phyloP scores from a whole-genome alignment of 1,284 basidiomycete genomes.

The Cronartium quercuum region DNA sequence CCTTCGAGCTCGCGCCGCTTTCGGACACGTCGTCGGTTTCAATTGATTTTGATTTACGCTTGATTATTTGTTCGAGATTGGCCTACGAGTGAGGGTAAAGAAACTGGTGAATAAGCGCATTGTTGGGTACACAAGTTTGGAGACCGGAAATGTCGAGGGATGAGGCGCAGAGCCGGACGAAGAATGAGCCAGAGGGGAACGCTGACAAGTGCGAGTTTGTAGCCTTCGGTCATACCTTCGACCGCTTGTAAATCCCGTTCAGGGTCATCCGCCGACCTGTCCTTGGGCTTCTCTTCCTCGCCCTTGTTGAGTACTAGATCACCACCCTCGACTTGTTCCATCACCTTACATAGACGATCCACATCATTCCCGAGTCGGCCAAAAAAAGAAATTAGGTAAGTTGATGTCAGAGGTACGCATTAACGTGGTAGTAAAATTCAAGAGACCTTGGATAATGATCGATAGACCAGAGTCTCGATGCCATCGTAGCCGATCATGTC shows the following conservation, averaged over 20 bases:
- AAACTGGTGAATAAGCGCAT: constrained; percentile 1
- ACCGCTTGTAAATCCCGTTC: constrained; percentile 71
- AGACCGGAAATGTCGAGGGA: no score
- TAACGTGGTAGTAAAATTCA: background rate
- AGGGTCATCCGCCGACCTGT: constrained; percentile 48
- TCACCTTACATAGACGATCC: constrained; percentile 56
- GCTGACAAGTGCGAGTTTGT: constrained; percentile 68
- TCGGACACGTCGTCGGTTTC: background rate
- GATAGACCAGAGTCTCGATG: constrained; percentile 89
- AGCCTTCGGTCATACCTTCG: constrained; percentile 72
- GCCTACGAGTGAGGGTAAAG: constrained; percentile 55
- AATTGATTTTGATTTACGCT: constrained; percentile 53
- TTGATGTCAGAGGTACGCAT: background rate
- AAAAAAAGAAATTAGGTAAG: constrained; percentile 24
- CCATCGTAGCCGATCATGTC: constrained; percentile 96
- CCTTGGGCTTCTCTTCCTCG: constrained; percentile 41
- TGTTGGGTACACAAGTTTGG: background rate
- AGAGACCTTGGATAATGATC: constrained; percentile 57
- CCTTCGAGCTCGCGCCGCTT: background rate
- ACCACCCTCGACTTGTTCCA: constrained; percentile 89
- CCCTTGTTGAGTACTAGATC: constrained; percentile 81
- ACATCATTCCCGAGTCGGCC: background rate
- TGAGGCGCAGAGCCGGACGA: no score
- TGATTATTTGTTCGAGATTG: constrained; percentile 68
- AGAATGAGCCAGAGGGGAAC: background rate